These are phyloP conservation scores for Pulicaria dysenterica DNA, from an alignment of 129 eudicot genomes.

Conservation along the genomic window DNA sequence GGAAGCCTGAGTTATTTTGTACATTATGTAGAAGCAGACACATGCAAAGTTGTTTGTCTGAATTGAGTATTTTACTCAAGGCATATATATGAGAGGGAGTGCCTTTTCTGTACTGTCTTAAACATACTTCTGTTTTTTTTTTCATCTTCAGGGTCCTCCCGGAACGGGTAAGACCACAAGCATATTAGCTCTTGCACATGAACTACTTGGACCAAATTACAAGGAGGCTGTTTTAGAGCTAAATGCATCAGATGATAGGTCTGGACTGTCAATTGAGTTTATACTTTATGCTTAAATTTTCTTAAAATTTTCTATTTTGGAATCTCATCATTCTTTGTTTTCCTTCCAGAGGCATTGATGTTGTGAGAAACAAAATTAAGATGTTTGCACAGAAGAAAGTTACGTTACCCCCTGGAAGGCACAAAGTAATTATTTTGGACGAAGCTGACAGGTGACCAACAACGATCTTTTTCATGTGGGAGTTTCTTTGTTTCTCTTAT, in stretches of 20 bases:
- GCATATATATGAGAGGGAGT: neutral
- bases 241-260: constrained; percentile 99
- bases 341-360: constrained; percentile 77
- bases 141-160: constrained; percentile 82
- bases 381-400: constrained; percentile 99
- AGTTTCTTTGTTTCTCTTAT: neutral
- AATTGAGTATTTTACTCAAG: neutral
- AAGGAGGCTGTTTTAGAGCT: constrained; percentile 96
- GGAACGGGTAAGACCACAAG: constrained; percentile 98
- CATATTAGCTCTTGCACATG: constrained; percentile 96
- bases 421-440: constrained; percentile 79
- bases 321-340: neutral
- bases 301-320: neutral
- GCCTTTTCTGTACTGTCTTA: neutral
- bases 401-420: constrained; percentile 87
- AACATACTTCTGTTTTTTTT: neutral
- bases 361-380: constrained; percentile 97
- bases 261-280: neutral
- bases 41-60: constrained; percentile 3
- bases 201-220: constrained; percentile 81
- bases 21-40: constrained; percentile 11
- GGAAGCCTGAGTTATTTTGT: neutral
- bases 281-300: neutral
- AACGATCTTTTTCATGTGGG: neutral
- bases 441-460: constrained; percentile 90